Conservation (phyloP, 2,329 filamentous ascomycete species). For the Xylaria sp. region DNA sequence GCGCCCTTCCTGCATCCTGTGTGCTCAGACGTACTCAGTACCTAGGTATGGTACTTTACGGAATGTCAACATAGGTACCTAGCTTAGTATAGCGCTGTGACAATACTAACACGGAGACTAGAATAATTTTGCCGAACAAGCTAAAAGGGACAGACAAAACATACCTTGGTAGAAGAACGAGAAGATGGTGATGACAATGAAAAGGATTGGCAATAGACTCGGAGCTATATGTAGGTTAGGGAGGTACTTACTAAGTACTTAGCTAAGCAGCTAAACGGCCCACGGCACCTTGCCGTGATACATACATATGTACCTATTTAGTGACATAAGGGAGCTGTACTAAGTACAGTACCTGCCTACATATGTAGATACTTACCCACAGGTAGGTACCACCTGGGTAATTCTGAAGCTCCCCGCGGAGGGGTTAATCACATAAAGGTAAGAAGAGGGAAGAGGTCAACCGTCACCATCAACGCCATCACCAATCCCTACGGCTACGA, state of each 20-base stretch:
- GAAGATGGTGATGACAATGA: background rate
- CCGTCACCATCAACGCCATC: constrained; percentile 3
- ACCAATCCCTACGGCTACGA: constrained; percentile 5
- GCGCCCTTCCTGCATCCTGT: constrained; percentile 9
- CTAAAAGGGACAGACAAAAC: no score
- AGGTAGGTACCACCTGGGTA: background rate
- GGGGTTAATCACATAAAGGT: constrained; percentile 1
- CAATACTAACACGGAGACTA: background rate
- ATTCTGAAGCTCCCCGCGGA: background rate
- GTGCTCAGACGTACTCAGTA: background rate
- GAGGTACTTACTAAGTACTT: background rate
- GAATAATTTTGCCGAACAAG: background rate
- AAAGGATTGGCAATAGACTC: background rate
- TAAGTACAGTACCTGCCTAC: background rate
- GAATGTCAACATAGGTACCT: background rate
- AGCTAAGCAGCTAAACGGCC: no score
- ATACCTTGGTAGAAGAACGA: background rate
- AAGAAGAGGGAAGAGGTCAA: background rate
- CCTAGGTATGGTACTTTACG: no score
- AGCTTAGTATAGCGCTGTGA: background rate
- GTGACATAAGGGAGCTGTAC: no score
- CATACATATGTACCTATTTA: no score
- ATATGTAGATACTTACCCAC: background rate
- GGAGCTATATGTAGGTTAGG: background rate
- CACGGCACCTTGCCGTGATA: no score